Base-by-base conservation (phyloP, 208 protist species). In the Herpetomonas tarakana region DNA sequence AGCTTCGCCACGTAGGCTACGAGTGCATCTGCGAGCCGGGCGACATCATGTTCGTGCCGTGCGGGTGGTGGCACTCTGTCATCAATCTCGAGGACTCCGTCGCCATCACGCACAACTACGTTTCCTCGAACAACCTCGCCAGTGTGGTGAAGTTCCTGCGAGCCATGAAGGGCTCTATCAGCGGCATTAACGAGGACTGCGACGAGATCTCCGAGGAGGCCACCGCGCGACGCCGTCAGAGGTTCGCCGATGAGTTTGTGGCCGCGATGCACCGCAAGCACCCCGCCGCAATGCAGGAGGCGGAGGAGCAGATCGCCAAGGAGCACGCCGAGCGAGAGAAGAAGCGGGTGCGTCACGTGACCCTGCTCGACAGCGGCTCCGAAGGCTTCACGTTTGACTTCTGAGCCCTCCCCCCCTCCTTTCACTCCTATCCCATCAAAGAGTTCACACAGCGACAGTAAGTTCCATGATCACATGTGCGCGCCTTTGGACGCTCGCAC, bases 91-190 rank as follows among this genome's bases (percentile, higher is more conserved):
- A 92, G 56, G 74, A 89, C 62, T 87, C 86, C 35, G 71, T 94
- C 27, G 86, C 87, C 45, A 85, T 96, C 39, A 96, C 91, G 39
- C 91, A 96, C 55, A 96, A 96, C 73, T 96, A 92, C 62, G 88
- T 93, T 9, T 94, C 88, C 26, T 58, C 70, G 46, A 70, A 68
- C 59, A 93, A 92, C 59, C 53, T 96, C 29, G 57, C 68, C 18
- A 77, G 78, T 51, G 91, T 94, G 35, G 62, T 93, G 52, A 86
- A 91, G 68, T 96, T 96, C 57, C 67, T 96, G 31, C 73, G 79
- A 29, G 65, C 67, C 19, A 92, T 91, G 86, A 91, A 86, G 56
- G 58, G 60, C 14, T 92, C 77, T 41, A 93, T 96, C 57, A 91
- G 81, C 58, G 90, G 90, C 21, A 89, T 96, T 65, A 72, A 88